Evolutionary conservation across 441 rosid genomes (phyloP).

Genomic region (Pelargonium fulgidum): DNA sequence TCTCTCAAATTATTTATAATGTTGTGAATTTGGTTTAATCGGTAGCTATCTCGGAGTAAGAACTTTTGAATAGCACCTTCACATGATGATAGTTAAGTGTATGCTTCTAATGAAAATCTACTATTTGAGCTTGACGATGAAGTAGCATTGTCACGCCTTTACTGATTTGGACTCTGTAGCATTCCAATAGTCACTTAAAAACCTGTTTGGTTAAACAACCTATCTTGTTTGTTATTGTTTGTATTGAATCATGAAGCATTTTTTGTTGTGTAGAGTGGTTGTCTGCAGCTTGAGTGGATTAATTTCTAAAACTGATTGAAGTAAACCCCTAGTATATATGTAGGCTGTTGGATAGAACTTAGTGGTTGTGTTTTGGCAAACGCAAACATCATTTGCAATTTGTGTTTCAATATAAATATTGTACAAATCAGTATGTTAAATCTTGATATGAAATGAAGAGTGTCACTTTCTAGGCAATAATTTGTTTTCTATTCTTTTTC

Average conservation of each 20-base stretch:
- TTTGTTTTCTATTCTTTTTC: conserved; percentile 15
- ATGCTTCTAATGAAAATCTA: no score
- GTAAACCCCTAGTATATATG: not conserved
- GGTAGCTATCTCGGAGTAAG: no score
- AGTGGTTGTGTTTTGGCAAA: not conserved
- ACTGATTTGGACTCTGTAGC: no score
- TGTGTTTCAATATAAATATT: no score
- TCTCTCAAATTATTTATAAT: no score
- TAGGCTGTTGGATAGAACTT: not conserved
- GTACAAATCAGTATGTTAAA: not conserved
- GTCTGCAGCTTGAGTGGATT: not conserved
- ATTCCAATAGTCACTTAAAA: no score
- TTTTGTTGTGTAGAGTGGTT: no score
- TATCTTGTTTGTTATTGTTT: not conserved
- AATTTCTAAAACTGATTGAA: not conserved
- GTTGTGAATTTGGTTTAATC: no score
- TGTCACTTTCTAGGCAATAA: not conserved
- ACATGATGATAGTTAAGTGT: no score
- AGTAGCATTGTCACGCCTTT: not conserved
- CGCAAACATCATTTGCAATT: not conserved
- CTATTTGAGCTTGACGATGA: no score
- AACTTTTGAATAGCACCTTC: no score
- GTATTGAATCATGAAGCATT: not conserved
- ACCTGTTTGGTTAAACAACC: no score
- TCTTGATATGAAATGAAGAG: not conserved